Conservation (phyloP, 1,284 basidiomycete genomes). For the Peniophora sp. region DNA sequence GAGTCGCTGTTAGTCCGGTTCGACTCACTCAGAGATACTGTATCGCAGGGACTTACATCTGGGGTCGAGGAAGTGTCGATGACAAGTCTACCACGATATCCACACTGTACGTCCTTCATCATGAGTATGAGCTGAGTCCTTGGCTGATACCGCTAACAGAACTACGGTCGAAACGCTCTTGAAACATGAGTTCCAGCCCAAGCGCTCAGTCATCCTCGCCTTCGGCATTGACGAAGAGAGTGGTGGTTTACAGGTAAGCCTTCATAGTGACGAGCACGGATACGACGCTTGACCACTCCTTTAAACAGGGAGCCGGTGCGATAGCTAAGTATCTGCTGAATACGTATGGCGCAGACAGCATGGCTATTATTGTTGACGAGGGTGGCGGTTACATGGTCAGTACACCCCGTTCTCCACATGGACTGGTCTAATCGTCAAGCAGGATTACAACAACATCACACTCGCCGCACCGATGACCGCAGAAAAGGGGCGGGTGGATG, state of each 20-base stretch:
- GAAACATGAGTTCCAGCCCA: slow-evolving; percentile 33
- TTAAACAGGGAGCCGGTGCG: slow-evolving; percentile 47
- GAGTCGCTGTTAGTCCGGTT: not conserved
- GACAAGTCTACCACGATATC: slow-evolving; percentile 45
- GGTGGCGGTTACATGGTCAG: slow-evolving; percentile 28
- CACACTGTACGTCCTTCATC: slow-evolving; percentile 28
- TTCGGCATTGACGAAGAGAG: slow-evolving; percentile 64
- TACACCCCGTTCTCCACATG: not conserved
- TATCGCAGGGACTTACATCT: slow-evolving; percentile 28
- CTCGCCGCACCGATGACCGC: slow-evolving; percentile 1
- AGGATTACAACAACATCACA: not conserved
- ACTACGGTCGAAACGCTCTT: slow-evolving; percentile 42
- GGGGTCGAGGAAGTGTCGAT: slow-evolving; percentile 43
- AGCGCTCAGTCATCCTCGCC: slow-evolving; percentile 44
- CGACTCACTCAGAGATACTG: not conserved
- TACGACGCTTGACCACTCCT: too few species aligned
- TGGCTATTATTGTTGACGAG: slow-evolving; percentile 58
- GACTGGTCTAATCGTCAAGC: not conserved
- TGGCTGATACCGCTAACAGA: slow-evolving; percentile 18
- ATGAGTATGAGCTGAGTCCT: not conserved
- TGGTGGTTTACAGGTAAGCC: slow-evolving; percentile 35
- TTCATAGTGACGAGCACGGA: too few species aligned
- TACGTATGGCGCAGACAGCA: slow-evolving; percentile 49
- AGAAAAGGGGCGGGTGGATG: slow-evolving; percentile 2
- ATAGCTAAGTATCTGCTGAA: slow-evolving; percentile 41